Evolutionary conservation across 768 basidiomycete genomes (phyloP).

Genomic region (Boletus subparvulus): DNA sequence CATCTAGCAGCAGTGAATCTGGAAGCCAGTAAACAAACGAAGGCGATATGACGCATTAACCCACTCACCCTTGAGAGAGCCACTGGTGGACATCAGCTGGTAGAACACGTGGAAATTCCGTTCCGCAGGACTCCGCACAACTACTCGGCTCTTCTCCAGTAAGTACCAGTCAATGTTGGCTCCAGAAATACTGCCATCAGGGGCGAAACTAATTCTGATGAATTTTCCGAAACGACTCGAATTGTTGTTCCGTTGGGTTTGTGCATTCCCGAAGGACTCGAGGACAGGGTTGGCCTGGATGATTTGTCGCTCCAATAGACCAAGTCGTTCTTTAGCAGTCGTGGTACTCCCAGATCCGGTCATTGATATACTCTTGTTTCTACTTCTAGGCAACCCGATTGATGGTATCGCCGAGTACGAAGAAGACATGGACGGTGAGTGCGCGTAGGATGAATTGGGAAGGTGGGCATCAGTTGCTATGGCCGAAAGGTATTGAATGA

Average conservation of each 20-base stretch:
- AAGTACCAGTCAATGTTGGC: constrained; percentile 99
- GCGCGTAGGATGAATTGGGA: constrained; percentile 59
- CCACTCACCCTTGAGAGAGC: constrained; percentile 62
- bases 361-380: constrained; percentile 52
- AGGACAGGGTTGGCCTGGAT: constrained; percentile 96
- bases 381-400: constrained; percentile 67
- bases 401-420: constrained; percentile 59
- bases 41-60: neutral
- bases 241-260: constrained; percentile 97
- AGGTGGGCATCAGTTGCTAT: constrained; percentile 83
- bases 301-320: constrained; percentile 92
- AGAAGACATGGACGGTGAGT: constrained; percentile 58
- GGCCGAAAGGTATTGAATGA: constrained; percentile 97
- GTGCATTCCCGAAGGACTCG: constrained; percentile 98
- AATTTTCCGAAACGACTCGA: constrained; percentile 99
- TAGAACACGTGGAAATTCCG: constrained; percentile 98
- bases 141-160: constrained; percentile 95
- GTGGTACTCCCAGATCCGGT: constrained; percentile 45
- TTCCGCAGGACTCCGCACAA: constrained; percentile 83
- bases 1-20: constrained; percentile 77
- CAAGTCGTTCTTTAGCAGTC: constrained; percentile 72
- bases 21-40: constrained; percentile 11
- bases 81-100: constrained; percentile 81
- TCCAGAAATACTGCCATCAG: constrained; percentile 92
- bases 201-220: constrained; percentile 90